Evolutionary conservation across 495 filamentous ascomycete genomes (phyloP).

Genomic region (Penicillium psychrofluorescens): DNA sequence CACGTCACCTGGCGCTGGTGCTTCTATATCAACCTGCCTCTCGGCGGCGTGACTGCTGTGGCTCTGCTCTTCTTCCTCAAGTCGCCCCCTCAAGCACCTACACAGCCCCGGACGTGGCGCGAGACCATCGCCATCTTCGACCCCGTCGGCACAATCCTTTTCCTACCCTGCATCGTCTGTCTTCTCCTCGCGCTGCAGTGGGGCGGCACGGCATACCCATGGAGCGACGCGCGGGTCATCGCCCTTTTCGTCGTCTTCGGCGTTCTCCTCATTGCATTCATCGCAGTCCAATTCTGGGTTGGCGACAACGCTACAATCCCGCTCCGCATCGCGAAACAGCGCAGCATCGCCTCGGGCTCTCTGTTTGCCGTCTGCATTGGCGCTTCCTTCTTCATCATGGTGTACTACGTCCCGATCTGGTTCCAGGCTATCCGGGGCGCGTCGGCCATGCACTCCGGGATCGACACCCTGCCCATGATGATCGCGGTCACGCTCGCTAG

Average conservation of each 20-base stretch:
- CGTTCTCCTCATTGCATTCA: slow-evolving; percentile 57
- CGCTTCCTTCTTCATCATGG: slow-evolving; percentile 56
- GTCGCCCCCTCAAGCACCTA: slow-evolving; percentile 33
- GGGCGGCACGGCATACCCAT: slow-evolving; percentile 67
- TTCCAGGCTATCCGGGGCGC: slow-evolving; percentile 78
- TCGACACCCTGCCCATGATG: slow-evolving; percentile 70
- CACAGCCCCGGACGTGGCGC: slow-evolving; percentile 14
- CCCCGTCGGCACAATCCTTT: slow-evolving; percentile 54
- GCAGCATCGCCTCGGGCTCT: slow-evolving; percentile 50
- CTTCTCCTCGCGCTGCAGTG: slow-evolving; percentile 78
- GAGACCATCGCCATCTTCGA: slow-evolving; percentile 57
- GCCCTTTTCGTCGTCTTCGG: slow-evolving; percentile 62
- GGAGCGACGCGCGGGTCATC: slow-evolving; percentile 60
- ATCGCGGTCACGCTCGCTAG: slow-evolving; percentile 53
- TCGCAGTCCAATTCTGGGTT: slow-evolving; percentile 55
- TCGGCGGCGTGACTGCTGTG: slow-evolving; percentile 57
- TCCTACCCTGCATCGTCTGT: slow-evolving; percentile 66
- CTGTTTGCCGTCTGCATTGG: slow-evolving; percentile 51
- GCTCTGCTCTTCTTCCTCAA: slow-evolving; percentile 54
- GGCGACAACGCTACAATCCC: slow-evolving; percentile 74
- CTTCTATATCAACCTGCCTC: slow-evolving; percentile 59
- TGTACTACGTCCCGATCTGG: slow-evolving; percentile 73
- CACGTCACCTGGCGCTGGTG: slow-evolving; percentile 57
- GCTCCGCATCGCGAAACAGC: slow-evolving; percentile 61
- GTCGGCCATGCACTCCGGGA: slow-evolving; percentile 61